phyloP scores from a whole-genome alignment of 148 eudicot species.

The Fagopyrum homotropicum region DNA sequence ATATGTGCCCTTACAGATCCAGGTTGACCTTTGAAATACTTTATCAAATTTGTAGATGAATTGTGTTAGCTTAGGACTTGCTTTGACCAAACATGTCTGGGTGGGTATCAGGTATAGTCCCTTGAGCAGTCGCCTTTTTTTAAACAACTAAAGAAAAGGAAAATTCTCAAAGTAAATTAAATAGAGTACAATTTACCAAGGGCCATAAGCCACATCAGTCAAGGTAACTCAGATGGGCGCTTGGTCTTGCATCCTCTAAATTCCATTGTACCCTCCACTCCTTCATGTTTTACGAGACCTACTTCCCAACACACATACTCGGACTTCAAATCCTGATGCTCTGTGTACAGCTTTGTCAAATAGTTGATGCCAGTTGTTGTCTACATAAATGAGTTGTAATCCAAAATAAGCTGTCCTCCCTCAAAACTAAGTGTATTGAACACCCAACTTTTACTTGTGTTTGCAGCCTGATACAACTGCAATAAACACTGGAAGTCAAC shows the following conservation, averaged over 20 bases:
- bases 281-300: background rate
- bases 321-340: background rate
- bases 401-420: background rate
- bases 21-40: background rate
- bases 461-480: constrained; percentile 3
- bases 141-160: background rate
- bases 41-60: background rate
- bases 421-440: constrained; percentile 5
- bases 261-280: background rate
- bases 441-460: background rate
- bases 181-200: background rate
- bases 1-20: background rate
- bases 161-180: background rate
- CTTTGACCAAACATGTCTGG: background rate
- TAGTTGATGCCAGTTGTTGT: background rate
- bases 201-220: background rate
- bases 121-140: background rate
- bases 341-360: background rate
- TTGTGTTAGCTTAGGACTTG: background rate
- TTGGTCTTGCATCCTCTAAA: constrained; percentile 4
- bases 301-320: background rate
- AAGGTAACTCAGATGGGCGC: background rate
- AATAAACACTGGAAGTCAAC: background rate
- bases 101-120: background rate
- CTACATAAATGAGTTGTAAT: background rate